These are phyloP conservation scores for Rhodotorula sp. DNA, from an alignment of 1,284 basidiomycete genomes.

Conservation along the genomic window DNA sequence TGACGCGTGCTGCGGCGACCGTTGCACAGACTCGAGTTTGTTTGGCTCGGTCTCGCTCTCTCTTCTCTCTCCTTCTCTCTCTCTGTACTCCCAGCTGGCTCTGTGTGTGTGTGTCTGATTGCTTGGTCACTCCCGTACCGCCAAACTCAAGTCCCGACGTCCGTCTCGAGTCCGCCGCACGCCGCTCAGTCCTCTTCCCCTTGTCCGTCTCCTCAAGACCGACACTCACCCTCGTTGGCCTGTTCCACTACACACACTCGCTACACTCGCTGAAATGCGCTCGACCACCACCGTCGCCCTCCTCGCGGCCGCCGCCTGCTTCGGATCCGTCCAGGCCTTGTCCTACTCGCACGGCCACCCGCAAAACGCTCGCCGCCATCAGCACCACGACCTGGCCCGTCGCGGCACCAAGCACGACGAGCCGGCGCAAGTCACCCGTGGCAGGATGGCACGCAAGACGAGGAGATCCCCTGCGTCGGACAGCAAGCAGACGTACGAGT, in stretches of 20 bases:
- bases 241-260: neutral
- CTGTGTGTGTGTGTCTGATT: neutral
- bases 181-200: neutral
- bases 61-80: neutral
- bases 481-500: constrained; percentile 7
- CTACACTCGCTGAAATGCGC: neutral
- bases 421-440: neutral
- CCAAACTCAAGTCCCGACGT: too few relatives aligned
- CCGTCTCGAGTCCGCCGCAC: neutral
- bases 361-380: neutral
- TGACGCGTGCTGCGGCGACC: neutral
- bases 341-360: neutral
- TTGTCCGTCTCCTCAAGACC: neutral
- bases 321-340: neutral
- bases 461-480: neutral
- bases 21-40: neutral
- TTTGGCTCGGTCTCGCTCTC: neutral
- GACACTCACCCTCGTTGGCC: neutral
- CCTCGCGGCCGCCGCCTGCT: neutral
- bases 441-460: neutral
- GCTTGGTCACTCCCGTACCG: neutral
- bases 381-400: neutral
- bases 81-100: neutral
- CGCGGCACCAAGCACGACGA: neutral
- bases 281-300: neutral